A percentile compares a stretch with the other conserved stretches of the same genome.
phyloP scores from a whole-genome alignment of 768 basidiomycete genomes.

The Boletales sp. region DNA sequence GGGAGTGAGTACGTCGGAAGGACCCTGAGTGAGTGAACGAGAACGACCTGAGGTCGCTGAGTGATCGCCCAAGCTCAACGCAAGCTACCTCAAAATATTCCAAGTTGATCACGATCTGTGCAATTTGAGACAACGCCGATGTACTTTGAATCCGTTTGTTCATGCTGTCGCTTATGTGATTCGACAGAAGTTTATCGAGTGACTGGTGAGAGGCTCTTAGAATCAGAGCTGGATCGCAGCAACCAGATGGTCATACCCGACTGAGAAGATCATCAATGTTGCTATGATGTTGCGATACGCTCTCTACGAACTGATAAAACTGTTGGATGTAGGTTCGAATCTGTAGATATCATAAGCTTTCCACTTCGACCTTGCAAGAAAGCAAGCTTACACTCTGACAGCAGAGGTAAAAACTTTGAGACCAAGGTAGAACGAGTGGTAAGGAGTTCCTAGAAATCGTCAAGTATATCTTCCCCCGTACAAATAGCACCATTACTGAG shows the following conservation, averaged over 20 bases:
- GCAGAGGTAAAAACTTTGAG: constrained; percentile 90
- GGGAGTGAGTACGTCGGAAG: constrained; percentile 4
- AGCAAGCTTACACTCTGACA: constrained; percentile 70
- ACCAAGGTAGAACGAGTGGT: constrained; percentile 87
- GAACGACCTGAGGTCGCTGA: constrained; percentile 75
- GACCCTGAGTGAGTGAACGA: neutral
- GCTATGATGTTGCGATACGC: constrained; percentile 85
- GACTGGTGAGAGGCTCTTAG: constrained; percentile 47
- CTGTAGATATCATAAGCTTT: constrained; percentile 34
- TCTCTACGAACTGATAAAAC: constrained; percentile 96
- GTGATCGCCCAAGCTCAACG: constrained; percentile 76
- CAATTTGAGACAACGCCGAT: constrained; percentile 83
- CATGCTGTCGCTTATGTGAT: constrained; percentile 74
- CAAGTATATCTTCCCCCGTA: neutral
- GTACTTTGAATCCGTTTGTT: constrained; percentile 69
- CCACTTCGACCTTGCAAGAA: neutral
- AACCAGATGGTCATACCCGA: constrained; percentile 50
- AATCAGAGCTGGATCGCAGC: neutral
- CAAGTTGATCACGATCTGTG: constrained; percentile 88
- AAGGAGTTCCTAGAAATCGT: constrained; percentile 46
- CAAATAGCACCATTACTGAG: constrained; percentile 37
- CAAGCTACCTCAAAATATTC: constrained; percentile 89
- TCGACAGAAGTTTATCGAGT: constrained; percentile 76
- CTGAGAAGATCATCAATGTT: constrained; percentile 90
- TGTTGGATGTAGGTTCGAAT: constrained; percentile 88